A percentile compares a stretch with the other conserved stretches of the same genome.
Conservation (phyloP, 2,329 filamentous ascomycete genomes). For the Penicillium sp. region DNA sequence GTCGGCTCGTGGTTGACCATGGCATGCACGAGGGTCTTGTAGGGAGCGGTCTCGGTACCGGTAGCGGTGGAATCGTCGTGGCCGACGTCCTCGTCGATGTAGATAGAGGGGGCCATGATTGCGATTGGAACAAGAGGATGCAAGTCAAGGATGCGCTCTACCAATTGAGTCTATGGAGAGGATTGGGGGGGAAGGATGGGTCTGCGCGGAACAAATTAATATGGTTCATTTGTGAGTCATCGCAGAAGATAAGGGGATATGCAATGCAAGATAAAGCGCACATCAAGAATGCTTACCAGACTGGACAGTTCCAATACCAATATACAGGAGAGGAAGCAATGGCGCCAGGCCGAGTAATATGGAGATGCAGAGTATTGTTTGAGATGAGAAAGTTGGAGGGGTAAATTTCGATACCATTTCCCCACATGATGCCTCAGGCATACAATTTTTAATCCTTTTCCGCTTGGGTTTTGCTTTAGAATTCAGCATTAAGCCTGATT, state of each 20-base stretch:
- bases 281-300: neutral
- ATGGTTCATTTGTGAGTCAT: conserved; percentile 21
- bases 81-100: conserved; percentile 80
- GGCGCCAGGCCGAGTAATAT: neutral
- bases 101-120: conserved; percentile 52
- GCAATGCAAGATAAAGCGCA: neutral
- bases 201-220: conserved; percentile 7
- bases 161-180: neutral
- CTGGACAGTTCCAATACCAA: neutral
- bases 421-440: conserved; percentile 31
- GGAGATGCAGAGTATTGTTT: neutral
- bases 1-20: conserved; percentile 68
- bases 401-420: conserved; percentile 32
- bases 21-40: conserved; percentile 77
- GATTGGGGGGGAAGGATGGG: neutral
- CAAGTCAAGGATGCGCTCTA: neutral
- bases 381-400: conserved; percentile 24
- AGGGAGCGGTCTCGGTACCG: conserved; percentile 72
- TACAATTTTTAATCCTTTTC: neutral
- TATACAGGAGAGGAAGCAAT: neutral
- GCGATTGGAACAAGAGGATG: neutral
- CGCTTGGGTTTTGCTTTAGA: too few species aligned
- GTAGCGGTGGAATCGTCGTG: conserved; percentile 65
- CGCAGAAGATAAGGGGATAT: neutral
- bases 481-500: neutral